Percentiles rank a stretch among this genome's conserved stretches.
phyloP scores from a whole-genome alignment of 768 basidiomycete species.

The Mycena leptocephala region DNA sequence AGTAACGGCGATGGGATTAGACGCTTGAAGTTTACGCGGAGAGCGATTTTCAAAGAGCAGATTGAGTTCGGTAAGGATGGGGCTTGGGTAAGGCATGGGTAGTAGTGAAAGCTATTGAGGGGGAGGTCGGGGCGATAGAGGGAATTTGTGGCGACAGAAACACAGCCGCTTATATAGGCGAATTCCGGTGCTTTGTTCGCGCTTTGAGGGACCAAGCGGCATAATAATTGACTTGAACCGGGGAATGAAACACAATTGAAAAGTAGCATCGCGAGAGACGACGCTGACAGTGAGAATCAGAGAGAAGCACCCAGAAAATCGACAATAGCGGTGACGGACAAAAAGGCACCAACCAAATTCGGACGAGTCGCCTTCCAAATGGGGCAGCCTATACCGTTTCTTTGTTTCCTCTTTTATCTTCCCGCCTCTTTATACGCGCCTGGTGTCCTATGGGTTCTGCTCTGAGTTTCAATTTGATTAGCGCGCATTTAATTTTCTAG shows the following conservation, averaged over 20 bases:
- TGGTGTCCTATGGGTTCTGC: background rate
- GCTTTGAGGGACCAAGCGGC: constrained; percentile 12
- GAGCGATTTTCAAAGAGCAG: constrained; percentile 30
- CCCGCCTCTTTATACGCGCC: background rate
- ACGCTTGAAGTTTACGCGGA: background rate
- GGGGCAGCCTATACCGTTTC: background rate
- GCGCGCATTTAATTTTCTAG: background rate
- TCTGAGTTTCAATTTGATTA: background rate
- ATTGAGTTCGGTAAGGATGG: constrained; percentile 32
- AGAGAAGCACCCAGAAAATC: background rate
- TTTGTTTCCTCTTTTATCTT: background rate
- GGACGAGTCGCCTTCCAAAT: too few relatives aligned
- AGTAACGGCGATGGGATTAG: background rate
- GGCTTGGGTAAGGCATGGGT: constrained; percentile 29
- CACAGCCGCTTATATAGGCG: constrained; percentile 26
- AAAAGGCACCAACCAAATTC: too few relatives aligned
- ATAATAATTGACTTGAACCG: background rate
- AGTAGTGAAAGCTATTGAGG: background rate
- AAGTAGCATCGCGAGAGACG: background rate
- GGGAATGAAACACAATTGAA: constrained; percentile 18
- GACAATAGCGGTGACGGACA: background rate
- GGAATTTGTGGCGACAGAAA: constrained; percentile 18
- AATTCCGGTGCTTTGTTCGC: background rate
- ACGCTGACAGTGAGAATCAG: background rate
- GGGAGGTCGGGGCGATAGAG: background rate